Conservation (phyloP, 2,329 filamentous ascomycete genomes). For the Fusarium sp. region DNA sequence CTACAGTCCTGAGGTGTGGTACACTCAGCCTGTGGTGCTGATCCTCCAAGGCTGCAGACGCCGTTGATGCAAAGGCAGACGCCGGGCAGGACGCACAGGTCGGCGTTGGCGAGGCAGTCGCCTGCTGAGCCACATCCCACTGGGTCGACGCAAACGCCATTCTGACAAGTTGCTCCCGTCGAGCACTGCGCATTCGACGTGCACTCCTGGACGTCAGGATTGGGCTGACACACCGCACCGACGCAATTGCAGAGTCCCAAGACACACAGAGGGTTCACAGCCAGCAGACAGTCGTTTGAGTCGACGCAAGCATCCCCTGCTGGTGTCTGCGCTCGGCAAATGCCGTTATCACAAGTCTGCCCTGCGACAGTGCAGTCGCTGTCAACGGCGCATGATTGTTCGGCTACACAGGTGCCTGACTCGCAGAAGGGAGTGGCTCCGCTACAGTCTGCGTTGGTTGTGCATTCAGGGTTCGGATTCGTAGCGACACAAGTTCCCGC, state of each 20-base stretch:
- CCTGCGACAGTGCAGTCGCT: slow-evolving; percentile 13
- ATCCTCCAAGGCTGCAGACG: no score
- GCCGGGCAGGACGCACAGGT: no score
- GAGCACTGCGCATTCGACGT: not conserved
- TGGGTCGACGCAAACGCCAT: slow-evolving; percentile 12
- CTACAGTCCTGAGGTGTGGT: no score
- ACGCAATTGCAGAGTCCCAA: slow-evolving; percentile 34
- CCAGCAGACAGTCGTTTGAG: slow-evolving; percentile 20
- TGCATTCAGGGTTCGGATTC: no score
- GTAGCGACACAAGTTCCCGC: not conserved
- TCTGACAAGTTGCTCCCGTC: slow-evolving; percentile 13
- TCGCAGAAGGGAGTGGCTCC: not conserved
- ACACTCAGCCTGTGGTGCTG: no score
- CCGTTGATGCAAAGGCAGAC: no score
- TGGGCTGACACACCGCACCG: slow-evolving; percentile 22
- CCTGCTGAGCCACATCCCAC: no score
- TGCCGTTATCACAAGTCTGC: slow-evolving; percentile 19
- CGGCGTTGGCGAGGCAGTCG: no score
- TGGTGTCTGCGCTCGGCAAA: not conserved
- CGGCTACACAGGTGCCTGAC: no score
- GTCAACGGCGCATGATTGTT: not conserved
- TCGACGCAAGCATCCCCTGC: slow-evolving; percentile 4
- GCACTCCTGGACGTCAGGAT: not conserved
- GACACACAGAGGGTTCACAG: slow-evolving; percentile 17
- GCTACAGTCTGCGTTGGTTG: no score